Evolutionary conservation across 2,329 filamentous ascomycete species (phyloP).

Genomic region (Epichloe typhina): DNA sequence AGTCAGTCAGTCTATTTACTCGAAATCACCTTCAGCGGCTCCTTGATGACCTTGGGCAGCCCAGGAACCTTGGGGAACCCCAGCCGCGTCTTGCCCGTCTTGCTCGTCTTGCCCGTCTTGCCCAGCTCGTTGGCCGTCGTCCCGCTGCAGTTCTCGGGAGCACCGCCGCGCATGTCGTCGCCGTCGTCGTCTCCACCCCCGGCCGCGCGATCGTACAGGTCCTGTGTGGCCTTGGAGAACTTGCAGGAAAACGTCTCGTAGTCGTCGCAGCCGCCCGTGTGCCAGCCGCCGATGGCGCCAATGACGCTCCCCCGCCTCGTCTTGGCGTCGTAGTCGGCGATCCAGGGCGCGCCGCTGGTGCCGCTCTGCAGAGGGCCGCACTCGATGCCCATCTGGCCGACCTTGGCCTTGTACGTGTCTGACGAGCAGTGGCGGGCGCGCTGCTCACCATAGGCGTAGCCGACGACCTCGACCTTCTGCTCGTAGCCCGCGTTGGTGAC

Average conservation of each 20-base stretch:
- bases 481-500: slow-evolving; percentile 4
- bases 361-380: slow-evolving; percentile 6
- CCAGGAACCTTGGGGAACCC: neutral
- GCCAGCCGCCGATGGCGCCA: slow-evolving; percentile 7
- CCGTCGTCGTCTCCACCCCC: neutral
- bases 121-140: neutral
- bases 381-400: slow-evolving; percentile 6
- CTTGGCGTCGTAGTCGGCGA: slow-evolving; percentile 4
- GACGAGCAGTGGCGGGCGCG: slow-evolving; percentile 6
- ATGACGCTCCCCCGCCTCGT: slow-evolving; percentile 4
- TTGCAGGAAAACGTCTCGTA: slow-evolving; percentile 5
- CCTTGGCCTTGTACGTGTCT: slow-evolving; percentile 4
- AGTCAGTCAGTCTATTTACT: too few species aligned
- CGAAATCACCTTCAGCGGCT: neutral
- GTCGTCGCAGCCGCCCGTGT: slow-evolving; percentile 8
- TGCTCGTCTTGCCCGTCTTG: neutral
- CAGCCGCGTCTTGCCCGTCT: neutral
- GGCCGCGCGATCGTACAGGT: slow-evolving; percentile 1
- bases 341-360: slow-evolving; percentile 7
- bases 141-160: slow-evolving; percentile 2
- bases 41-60: slow-evolving; percentile 2
- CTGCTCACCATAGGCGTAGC: slow-evolving; percentile 6
- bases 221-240: slow-evolving; percentile 2
- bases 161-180: slow-evolving; percentile 1
- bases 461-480: slow-evolving; percentile 5